These are phyloP conservation scores for Globisporangium splendens DNA, from an alignment of 352 stramenopile species.

Conservation along the genomic window DNA sequence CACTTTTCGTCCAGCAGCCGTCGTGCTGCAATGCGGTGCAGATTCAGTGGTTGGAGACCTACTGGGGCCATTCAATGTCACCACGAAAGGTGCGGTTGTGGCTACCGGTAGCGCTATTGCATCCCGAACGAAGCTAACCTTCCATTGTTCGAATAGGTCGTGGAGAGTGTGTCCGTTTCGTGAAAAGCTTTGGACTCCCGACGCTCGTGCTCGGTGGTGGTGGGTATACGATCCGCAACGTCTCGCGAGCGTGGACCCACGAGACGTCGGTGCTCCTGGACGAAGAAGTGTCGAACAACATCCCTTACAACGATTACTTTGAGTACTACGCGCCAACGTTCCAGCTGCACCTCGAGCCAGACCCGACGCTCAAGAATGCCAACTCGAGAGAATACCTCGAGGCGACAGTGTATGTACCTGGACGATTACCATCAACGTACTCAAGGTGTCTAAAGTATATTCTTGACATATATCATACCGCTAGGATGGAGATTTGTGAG, in stretches of 20 bases:
- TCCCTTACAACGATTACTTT: slow-evolving; percentile 99
- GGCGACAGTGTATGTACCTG: neutral
- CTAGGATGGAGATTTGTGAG: slow-evolving; percentile 82
- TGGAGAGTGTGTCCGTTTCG: slow-evolving; percentile 95
- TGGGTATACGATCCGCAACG: slow-evolving; percentile 98
- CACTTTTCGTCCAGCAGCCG: slow-evolving; percentile 93
- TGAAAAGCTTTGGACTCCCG: slow-evolving; percentile 96
- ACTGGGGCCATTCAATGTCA: slow-evolving; percentile 98
- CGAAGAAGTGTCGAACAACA: slow-evolving; percentile 90
- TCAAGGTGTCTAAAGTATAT: too few relatives aligned
- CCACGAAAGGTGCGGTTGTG: slow-evolving; percentile 73
- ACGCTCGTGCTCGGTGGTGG: slow-evolving; percentile 96
- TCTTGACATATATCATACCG: too few relatives aligned
- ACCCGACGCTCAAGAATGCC: slow-evolving; percentile 70
- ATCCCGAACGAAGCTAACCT: too few relatives aligned
- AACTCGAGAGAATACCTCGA: slow-evolving; percentile 84
- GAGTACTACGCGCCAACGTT: slow-evolving; percentile 99
- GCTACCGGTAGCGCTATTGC: too few relatives aligned
- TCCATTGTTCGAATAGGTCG: slow-evolving; percentile 73
- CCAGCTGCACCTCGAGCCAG: slow-evolving; percentile 91
- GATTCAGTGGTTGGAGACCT: slow-evolving; percentile 97
- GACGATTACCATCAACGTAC: too few relatives aligned
- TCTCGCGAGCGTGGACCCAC: slow-evolving; percentile 92
- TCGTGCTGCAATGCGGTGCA: slow-evolving; percentile 98
- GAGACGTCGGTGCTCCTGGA: slow-evolving; percentile 95